These are phyloP conservation scores for Kalanchoe fedtschenkoi DNA, from an alignment of 164 flowering plant genomes.

Conservation along the genomic window DNA sequence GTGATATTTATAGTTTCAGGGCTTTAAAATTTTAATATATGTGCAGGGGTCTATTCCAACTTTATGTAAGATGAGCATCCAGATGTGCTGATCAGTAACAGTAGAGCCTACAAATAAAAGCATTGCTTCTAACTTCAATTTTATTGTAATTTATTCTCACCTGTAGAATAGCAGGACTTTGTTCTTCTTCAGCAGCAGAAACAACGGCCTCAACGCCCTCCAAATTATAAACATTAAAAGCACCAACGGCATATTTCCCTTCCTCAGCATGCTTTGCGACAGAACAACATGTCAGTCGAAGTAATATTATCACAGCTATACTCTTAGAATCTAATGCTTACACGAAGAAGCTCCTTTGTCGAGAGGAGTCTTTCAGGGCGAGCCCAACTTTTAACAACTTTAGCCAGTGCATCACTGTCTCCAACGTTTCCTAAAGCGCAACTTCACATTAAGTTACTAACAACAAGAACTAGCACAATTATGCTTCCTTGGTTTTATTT, in stretches of 20 bases:
- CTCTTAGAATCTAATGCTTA: slow-evolving; percentile 24
- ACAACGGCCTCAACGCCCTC: slow-evolving; percentile 97
- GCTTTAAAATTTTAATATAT: too few relatives aligned
- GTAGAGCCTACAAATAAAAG: too few relatives aligned
- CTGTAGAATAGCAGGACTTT: slow-evolving; percentile 97
- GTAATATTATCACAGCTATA: not conserved
- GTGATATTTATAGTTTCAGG: too few relatives aligned
- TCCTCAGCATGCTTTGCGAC: slow-evolving; percentile 61
- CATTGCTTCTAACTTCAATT: too few relatives aligned
- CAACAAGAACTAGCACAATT: not conserved
- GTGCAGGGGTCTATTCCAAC: too few relatives aligned
- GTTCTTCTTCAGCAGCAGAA: slow-evolving; percentile 93
- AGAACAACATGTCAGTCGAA: slow-evolving; percentile 15
- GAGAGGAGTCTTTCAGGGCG: slow-evolving; percentile 46
- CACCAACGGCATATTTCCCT: slow-evolving; percentile 95
- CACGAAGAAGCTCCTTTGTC: slow-evolving; percentile 77
- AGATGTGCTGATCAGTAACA: too few relatives aligned
- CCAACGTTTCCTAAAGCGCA: slow-evolving; percentile 81
- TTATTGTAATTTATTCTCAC: slow-evolving; percentile 22
- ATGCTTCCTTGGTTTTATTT: too few relatives aligned
- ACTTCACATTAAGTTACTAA: not conserved
- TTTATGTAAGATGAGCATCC: too few relatives aligned
- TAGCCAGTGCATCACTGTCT: slow-evolving; percentile 69
- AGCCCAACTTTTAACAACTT: slow-evolving; percentile 78
- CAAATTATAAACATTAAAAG: slow-evolving; percentile 93